Percentiles rank a stretch among this genome's conserved stretches.
phyloP scores from a whole-genome alignment of 164 flowering plant genomes.

The Piper longum region DNA sequence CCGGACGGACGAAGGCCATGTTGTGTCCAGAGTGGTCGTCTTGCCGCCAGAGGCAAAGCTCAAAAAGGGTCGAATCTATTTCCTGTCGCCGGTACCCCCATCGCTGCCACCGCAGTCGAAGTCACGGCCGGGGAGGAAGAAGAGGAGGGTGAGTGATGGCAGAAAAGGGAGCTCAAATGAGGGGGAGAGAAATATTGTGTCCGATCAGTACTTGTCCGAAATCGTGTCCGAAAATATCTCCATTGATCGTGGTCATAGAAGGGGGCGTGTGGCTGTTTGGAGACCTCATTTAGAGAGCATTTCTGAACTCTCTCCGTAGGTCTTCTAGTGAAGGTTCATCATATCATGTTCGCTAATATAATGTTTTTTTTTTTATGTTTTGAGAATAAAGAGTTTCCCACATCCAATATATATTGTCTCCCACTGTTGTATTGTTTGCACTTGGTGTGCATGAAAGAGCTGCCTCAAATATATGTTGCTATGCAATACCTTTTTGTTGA shows the following conservation, averaged over 20 bases:
- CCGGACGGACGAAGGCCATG: constrained; percentile 4
- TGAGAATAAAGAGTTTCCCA: too few relatives aligned
- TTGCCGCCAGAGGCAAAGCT: constrained; percentile 77
- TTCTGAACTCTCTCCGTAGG: constrained; percentile 35
- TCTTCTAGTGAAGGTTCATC: not conserved
- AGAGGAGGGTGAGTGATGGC: constrained; percentile 3
- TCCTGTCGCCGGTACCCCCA: constrained; percentile 14
- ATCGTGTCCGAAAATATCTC: constrained; percentile 59
- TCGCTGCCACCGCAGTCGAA: not conserved
- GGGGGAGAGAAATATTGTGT: constrained; percentile 20
- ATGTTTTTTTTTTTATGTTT: too few relatives aligned
- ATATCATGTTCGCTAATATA: too few relatives aligned
- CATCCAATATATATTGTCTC: too few relatives aligned
- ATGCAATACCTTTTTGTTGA: too few relatives aligned
- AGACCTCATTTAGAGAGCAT: constrained; percentile 86
- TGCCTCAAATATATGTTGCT: too few relatives aligned
- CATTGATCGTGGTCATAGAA: constrained; percentile 45
- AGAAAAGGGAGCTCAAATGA: constrained; percentile 1
- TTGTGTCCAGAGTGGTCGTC: constrained; percentile 34
- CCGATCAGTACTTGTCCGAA: constrained; percentile 72
- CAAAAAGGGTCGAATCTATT: constrained; percentile 80
- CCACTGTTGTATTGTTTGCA: too few relatives aligned
- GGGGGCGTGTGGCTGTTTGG: constrained; percentile 76
- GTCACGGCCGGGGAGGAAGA: constrained; percentile 16
- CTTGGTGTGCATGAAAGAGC: too few relatives aligned